These are phyloP conservation scores for Bondarzewia mesenterica DNA, from an alignment of 1,284 basidiomycete species.

Conservation along the genomic window DNA sequence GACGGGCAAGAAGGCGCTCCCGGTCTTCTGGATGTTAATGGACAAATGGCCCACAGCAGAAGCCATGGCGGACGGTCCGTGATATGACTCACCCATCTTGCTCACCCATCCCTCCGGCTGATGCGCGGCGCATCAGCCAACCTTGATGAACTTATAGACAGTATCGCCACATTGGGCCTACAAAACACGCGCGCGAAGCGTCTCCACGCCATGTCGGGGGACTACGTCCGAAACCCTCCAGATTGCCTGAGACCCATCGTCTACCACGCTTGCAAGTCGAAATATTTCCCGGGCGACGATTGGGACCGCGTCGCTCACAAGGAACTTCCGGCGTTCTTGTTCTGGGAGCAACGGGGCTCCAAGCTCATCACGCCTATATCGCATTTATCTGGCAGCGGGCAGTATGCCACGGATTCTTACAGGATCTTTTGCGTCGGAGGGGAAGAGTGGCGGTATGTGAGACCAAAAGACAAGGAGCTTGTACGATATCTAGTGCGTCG, in stretches of 20 bases:
- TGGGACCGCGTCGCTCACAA: not conserved
- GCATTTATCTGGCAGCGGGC: conserved; percentile 48
- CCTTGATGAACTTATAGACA: conserved; percentile 28
- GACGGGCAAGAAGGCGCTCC: conserved; percentile 39
- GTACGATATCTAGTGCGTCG: conserved; percentile 43
- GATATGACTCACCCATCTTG: not conserved
- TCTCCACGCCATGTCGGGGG: conserved; percentile 38
- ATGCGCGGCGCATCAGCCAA: conserved; percentile 17
- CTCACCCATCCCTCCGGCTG: not conserved
- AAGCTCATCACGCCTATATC: conserved; percentile 35
- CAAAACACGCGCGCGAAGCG: conserved; percentile 42
- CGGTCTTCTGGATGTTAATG: conserved; percentile 46
- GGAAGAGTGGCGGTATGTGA: conserved; percentile 48
- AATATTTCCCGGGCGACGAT: not conserved
- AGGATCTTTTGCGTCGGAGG: conserved; percentile 44
- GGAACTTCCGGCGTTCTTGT: not conserved
- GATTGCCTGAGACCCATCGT: not conserved
- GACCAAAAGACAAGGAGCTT: conserved; percentile 56
- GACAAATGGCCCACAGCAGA: conserved; percentile 44
- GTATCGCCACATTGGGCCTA: conserved; percentile 44
- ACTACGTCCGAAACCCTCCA: conserved; percentile 13
- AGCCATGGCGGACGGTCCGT: conserved; percentile 39
- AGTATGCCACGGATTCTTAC: conserved; percentile 61
- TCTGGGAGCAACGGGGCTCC: conserved; percentile 20
- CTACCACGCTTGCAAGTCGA: not conserved